Percentiles rank a stretch among this genome's conserved stretches.
Evolutionary conservation across 78 protist species (phyloP).

Genomic region (Blattamonas nauphoetae): DNA sequence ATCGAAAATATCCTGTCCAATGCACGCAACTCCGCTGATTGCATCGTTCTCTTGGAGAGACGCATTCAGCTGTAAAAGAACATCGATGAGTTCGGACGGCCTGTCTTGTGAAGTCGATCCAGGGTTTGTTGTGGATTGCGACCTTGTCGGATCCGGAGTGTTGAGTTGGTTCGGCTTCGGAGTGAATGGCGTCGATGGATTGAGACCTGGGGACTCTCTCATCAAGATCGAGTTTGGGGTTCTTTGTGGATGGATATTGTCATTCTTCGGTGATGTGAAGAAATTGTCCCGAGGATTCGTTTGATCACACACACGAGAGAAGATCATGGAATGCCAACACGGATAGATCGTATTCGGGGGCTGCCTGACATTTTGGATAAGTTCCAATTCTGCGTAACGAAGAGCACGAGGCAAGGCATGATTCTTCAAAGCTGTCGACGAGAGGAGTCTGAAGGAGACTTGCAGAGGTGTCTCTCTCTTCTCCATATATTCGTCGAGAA

Average conservation of each 20-base stretch:
- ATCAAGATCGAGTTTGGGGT: too few species aligned
- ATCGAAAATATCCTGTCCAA: background rate
- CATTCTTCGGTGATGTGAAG: background rate
- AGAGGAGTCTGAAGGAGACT: background rate
- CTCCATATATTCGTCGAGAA: background rate
- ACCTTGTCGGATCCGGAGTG: background rate
- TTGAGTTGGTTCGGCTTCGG: background rate
- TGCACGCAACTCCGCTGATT: background rate
- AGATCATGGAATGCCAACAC: background rate
- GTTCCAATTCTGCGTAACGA: background rate
- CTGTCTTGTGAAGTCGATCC: background rate
- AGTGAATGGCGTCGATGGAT: too few species aligned
- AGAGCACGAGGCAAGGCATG: background rate
- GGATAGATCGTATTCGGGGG: background rate
- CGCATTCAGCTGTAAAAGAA: background rate
- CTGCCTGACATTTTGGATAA: background rate
- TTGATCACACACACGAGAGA: background rate
- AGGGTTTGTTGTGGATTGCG: background rate
- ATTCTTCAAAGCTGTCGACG: background rate
- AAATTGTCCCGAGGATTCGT: background rate
- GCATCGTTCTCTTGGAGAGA: background rate
- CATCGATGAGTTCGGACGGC: background rate
- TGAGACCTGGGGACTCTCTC: too few species aligned
- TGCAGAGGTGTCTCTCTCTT: background rate
- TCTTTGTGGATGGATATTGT: too few species aligned